These are phyloP conservation scores for Eurotiales sp. DNA, from an alignment of 2,329 filamentous ascomycete genomes.

Conservation along the genomic window DNA sequence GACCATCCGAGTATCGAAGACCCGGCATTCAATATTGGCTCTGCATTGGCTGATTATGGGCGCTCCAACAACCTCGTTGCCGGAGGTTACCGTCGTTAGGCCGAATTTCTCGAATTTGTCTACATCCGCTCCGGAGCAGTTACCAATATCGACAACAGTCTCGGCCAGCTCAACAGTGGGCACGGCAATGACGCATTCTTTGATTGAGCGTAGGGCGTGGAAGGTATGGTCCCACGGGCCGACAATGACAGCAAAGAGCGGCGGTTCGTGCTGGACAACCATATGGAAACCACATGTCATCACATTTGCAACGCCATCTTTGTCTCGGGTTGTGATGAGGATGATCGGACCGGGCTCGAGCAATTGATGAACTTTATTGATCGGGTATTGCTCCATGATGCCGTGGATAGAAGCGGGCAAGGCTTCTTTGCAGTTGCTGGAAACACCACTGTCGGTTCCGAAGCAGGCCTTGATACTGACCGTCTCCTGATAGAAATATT, in stretches of 20 bases:
- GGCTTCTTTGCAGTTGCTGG: too few relatives aligned
- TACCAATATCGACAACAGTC: not conserved
- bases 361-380: not conserved
- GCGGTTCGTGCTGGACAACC: slow-evolving; percentile 4
- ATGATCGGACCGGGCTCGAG: not conserved
- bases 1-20: slow-evolving; percentile 1
- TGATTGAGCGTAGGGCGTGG: not conserved
- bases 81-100: not conserved
- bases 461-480: too few relatives aligned
- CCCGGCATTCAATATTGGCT: not conserved
- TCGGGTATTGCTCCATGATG: slow-evolving; percentile 3
- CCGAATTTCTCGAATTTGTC: slow-evolving; percentile 1
- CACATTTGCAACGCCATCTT: not conserved
- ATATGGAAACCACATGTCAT: slow-evolving; percentile 5
- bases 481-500: too few relatives aligned
- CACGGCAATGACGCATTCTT: slow-evolving; percentile 2
- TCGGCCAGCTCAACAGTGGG: not conserved
- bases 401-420: too few relatives aligned
- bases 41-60: not conserved
- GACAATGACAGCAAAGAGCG: slow-evolving; percentile 4
- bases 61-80: not conserved
- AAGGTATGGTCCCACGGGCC: not conserved
- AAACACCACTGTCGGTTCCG: too few relatives aligned
- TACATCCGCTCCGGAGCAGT: not conserved
- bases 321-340: not conserved